These are phyloP conservation scores for Moesziomyces sp. DNA, from an alignment of 1,284 basidiomycete species.

Conservation along the genomic window DNA sequence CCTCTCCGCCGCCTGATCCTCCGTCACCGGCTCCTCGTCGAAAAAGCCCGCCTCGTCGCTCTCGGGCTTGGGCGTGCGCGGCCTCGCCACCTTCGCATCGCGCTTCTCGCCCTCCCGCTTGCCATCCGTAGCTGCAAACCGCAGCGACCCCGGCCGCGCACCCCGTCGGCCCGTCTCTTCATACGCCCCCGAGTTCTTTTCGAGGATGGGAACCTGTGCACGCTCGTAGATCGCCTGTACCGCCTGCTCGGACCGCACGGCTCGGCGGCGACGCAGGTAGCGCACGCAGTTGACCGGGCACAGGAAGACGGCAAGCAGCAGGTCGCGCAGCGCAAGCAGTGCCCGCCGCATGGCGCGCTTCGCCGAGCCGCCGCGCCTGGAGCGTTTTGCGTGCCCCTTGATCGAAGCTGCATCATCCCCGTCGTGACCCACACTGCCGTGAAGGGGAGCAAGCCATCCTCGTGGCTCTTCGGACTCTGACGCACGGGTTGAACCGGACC, in stretches of 20 bases:
- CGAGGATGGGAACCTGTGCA: slow-evolving; percentile 32
- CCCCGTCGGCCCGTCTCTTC: neutral
- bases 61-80: slow-evolving; percentile 27
- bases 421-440: slow-evolving; percentile 2
- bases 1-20: slow-evolving; percentile 48
- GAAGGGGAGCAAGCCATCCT: slow-evolving; percentile 11
- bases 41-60: slow-evolving; percentile 5
- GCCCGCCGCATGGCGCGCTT: slow-evolving; percentile 22
- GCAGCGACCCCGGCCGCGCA: slow-evolving; percentile 18
- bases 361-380: slow-evolving; percentile 2
- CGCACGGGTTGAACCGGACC: slow-evolving; percentile 11
- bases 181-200: slow-evolving; percentile 10
- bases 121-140: slow-evolving; percentile 14
- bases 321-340: slow-evolving; percentile 27
- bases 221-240: slow-evolving; percentile 28
- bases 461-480: slow-evolving; percentile 28
- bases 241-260: slow-evolving; percentile 14
- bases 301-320: slow-evolving; percentile 25
- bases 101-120: slow-evolving; percentile 21
- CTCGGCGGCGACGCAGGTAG: slow-evolving; percentile 16
- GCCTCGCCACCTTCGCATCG: slow-evolving; percentile 5
- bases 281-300: slow-evolving; percentile 38
- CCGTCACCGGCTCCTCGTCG: slow-evolving; percentile 41
- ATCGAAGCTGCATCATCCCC: neutral
- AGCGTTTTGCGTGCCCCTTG: neutral